Percentiles rank a stretch among this genome's conserved stretches.
Evolutionary conservation across 805 yeast species (phyloP).

Genomic region (Yueomyces sinensis): DNA sequence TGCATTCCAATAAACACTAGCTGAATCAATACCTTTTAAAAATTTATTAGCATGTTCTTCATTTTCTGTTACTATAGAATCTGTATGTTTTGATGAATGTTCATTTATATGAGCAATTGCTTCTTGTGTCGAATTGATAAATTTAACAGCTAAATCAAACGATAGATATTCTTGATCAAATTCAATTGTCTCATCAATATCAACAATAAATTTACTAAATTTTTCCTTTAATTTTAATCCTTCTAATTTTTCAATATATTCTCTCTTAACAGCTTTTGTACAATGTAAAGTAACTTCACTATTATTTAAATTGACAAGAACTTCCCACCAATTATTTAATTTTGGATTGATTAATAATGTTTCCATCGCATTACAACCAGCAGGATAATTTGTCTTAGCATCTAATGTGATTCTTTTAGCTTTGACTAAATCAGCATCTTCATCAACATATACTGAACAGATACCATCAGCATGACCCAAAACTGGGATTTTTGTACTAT

Average conservation of each 20-base stretch:
- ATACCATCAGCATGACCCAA: constrained; percentile 98
- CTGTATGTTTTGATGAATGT: constrained; percentile 96
- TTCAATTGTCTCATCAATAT: constrained; percentile 37
- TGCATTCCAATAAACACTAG: constrained; percentile 97
- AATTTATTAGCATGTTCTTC: constrained; percentile 61
- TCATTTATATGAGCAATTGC: constrained; percentile 81
- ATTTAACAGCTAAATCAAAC: constrained; percentile 64
- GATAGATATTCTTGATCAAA: constrained; percentile 78
- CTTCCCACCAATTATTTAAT: constrained; percentile 25
- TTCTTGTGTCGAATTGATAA: constrained; percentile 42
- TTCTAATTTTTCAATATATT: constrained; percentile 14
- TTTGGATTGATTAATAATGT: constrained; percentile 47
- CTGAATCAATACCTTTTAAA: constrained; percentile 77
- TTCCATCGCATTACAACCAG: constrained; percentile 98
- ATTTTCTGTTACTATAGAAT: constrained; percentile 72
- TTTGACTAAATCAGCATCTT: constrained; percentile 61
- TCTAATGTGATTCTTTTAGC: constrained; percentile 69
- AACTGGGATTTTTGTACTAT: constrained; percentile 87
- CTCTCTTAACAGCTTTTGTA: constrained; percentile 33
- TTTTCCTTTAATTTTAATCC: constrained; percentile 7
- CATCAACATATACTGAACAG: constrained; percentile 77
- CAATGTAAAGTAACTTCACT: constrained; percentile 61
- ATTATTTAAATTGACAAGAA: constrained; percentile 35
- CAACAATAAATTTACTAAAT: constrained; percentile 24
- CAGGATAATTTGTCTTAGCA: constrained; percentile 92